phyloP scores from a whole-genome alignment of 805 yeast species.

The Candida insectalens region DNA sequence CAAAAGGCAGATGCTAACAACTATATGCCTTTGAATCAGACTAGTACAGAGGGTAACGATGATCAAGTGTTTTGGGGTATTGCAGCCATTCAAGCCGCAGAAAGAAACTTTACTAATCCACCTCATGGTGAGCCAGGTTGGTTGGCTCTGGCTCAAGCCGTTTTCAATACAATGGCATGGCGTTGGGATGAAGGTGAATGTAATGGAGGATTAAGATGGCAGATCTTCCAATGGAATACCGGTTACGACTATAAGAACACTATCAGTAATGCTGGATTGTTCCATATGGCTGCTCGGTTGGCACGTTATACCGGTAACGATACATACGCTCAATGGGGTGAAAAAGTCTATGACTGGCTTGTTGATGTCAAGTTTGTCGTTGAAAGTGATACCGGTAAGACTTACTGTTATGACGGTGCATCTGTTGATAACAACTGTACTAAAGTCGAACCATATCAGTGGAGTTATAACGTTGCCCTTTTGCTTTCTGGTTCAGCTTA shows the following conservation, averaged over 20 bases:
- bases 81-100: conserved; percentile 88
- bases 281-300: conserved; percentile 79
- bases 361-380: conserved; percentile 38
- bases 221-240: conserved; percentile 86
- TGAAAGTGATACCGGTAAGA: conserved; percentile 18
- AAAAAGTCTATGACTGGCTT: conserved; percentile 77
- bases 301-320: conserved; percentile 74
- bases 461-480: conserved; percentile 86
- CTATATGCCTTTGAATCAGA: conserved; percentile 81
- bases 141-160: conserved; percentile 80
- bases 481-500: conserved; percentile 74
- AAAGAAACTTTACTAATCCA: conserved; percentile 73
- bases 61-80: conserved; percentile 98
- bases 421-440: conserved; percentile 51
- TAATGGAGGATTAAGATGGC: conserved; percentile 93
- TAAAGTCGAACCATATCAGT: conserved; percentile 46
- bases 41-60: conserved; percentile 93
- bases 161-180: conserved; percentile 79
- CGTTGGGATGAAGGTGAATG: conserved; percentile 78
- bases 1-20: conserved; percentile 71
- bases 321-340: conserved; percentile 68
- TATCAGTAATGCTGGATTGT: conserved; percentile 82
- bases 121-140: conserved; percentile 55
- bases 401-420: conserved; percentile 62
- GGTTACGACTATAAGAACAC: conserved; percentile 93